Percentiles rank a stretch among this genome's conserved stretches.
Conservation (phyloP, 768 basidiomycete genomes). For the Leccinum rimulosum region DNA sequence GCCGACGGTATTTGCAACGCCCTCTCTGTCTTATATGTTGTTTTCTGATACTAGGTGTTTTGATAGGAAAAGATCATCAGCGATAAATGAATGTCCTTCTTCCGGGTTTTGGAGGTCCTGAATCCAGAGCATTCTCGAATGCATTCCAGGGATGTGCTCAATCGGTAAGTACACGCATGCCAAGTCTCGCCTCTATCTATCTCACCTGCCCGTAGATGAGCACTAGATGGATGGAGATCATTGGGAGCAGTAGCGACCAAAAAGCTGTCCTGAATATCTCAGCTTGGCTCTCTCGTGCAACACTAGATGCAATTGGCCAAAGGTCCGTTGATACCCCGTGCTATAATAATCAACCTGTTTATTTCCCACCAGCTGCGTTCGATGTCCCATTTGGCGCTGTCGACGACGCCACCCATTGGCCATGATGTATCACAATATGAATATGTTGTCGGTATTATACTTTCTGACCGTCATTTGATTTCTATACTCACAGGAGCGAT, state of each 20-base stretch:
- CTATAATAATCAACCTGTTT: neutral
- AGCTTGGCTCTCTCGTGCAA: neutral
- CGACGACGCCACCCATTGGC: constrained; percentile 10
- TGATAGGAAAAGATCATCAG: constrained; percentile 43
- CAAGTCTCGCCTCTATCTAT: neutral
- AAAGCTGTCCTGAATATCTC: neutral
- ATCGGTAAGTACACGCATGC: constrained; percentile 13
- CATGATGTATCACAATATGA: constrained; percentile 11
- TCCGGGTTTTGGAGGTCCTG: constrained; percentile 51
- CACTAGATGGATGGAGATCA: neutral
- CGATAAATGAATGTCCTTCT: constrained; percentile 54
- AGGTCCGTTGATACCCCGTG: constrained; percentile 28
- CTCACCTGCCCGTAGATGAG: neutral
- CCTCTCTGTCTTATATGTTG: constrained; percentile 8
- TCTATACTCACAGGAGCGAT: constrained; percentile 12
- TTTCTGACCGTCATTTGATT: neutral
- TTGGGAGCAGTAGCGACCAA: neutral
- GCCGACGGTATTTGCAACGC: constrained; percentile 35
- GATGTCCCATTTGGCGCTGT: constrained; percentile 43
- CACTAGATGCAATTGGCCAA: constrained; percentile 39
- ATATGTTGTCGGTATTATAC: constrained; percentile 14
- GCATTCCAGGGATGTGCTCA: constrained; percentile 42
- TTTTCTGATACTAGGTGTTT: neutral
- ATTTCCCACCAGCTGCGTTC: constrained; percentile 37
- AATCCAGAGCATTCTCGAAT: constrained; percentile 48